These are phyloP conservation scores for Lasiosphaeria miniovina DNA, from an alignment of 495 filamentous ascomycete genomes.

Conservation along the genomic window DNA sequence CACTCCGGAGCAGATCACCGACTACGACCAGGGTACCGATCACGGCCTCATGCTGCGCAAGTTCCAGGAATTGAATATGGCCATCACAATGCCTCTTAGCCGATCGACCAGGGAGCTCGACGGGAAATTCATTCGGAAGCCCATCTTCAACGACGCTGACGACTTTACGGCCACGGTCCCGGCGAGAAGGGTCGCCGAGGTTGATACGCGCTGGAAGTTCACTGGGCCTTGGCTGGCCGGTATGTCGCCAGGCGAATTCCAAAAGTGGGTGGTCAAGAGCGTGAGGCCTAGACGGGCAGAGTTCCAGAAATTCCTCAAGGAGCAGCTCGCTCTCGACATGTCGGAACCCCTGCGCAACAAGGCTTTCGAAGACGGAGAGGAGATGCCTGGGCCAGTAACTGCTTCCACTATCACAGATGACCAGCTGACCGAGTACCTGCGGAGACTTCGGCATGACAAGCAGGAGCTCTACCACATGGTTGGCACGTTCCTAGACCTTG, in stretches of 20 bases:
- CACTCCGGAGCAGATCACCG: conserved; percentile 86
- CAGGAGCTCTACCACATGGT: conserved; percentile 46
- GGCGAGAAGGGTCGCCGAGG: conserved; percentile 24
- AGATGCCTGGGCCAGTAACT: conserved; percentile 23
- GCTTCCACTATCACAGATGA: conserved; percentile 52
- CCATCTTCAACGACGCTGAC: conserved; percentile 58
- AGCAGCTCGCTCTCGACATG: conserved; percentile 42
- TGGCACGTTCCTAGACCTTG: conserved; percentile 55
- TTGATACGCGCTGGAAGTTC: conserved; percentile 65
- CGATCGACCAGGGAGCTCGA: background rate
- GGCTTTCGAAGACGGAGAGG: conserved; percentile 49
- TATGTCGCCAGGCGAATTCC: conserved; percentile 70
- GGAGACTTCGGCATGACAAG: conserved; percentile 53
- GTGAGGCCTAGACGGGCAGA: conserved; percentile 59
- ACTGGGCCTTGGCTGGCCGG: conserved; percentile 79
- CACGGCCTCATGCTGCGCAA: conserved; percentile 79
- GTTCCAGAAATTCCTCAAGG: conserved; percentile 60
- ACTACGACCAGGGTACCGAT: conserved; percentile 80
- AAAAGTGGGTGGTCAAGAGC: conserved; percentile 57
- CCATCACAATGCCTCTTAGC: conserved; percentile 48
- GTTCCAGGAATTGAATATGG: conserved; percentile 67
- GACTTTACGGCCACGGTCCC: conserved; percentile 47
- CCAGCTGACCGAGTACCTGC: conserved; percentile 59
- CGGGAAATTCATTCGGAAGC: conserved; percentile 19
- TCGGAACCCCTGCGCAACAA: conserved; percentile 39